phyloP scores from a whole-genome alignment of 2,329 filamentous ascomycete species.

The Claviceps spartinae region DNA sequence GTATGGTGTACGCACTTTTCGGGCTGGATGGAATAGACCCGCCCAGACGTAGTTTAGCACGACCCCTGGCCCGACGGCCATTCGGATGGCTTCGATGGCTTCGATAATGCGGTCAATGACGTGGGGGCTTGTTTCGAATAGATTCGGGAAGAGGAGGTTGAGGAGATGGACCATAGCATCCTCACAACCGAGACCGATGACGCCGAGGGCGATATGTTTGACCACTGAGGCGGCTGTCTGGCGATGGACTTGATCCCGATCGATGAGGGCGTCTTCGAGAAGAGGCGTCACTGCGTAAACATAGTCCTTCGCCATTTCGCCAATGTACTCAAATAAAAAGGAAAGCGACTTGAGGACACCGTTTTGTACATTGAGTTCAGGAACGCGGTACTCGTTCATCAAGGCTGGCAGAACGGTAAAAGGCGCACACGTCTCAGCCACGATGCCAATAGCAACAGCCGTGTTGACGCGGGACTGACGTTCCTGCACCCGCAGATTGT shows the following conservation, averaged over 20 bases:
- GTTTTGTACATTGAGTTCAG: slow-evolving; percentile 96
- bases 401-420: slow-evolving; percentile 97
- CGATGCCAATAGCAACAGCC: slow-evolving; percentile 94
- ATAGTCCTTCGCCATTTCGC: slow-evolving; percentile 99
- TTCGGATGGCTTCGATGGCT: slow-evolving; percentile 88
- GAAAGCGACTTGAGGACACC: slow-evolving; percentile 93
- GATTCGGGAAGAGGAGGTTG: slow-evolving; percentile 89
- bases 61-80: slow-evolving; percentile 81
- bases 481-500: slow-evolving; percentile 94
- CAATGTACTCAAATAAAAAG: slow-evolving; percentile 98
- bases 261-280: slow-evolving; percentile 91
- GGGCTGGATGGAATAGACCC: slow-evolving; percentile 88
- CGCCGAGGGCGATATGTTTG: slow-evolving; percentile 93
- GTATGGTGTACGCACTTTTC: slow-evolving; percentile 88
- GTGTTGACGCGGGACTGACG: slow-evolving; percentile 97
- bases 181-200: slow-evolving; percentile 94
- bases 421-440: slow-evolving; percentile 93
- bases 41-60: slow-evolving; percentile 99
- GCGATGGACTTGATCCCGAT: slow-evolving; percentile 93
- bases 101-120: slow-evolving; percentile 97
- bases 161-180: slow-evolving; percentile 97
- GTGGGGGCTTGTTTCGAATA: slow-evolving; percentile 96
- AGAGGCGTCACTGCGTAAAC: slow-evolving; percentile 95
- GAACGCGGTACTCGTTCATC: slow-evolving; percentile 99
- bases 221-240: slow-evolving; percentile 94